Base-by-base conservation (phyloP, 1,284 basidiomycete genomes). In the Leccinum pachyderme region DNA sequence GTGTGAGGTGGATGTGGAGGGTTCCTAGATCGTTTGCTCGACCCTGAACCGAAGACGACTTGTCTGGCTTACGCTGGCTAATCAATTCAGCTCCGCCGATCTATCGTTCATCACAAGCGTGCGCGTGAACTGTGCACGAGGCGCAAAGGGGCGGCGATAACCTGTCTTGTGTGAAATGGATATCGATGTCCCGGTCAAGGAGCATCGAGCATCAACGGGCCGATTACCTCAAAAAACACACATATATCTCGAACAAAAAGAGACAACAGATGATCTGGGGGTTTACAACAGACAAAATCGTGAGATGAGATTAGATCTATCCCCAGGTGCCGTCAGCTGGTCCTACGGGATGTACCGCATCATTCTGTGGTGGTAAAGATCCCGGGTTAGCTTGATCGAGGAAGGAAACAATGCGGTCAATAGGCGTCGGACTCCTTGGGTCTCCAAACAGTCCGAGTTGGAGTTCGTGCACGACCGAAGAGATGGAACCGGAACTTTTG, bases 381-480 rank as follows among this genome's bases (percentile, higher is more conserved):
- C 63, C 52, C 0, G 66, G 57, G 28, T 56, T 69, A 5, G 57
- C 53, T 47, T 69, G 69, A 56, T 71, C 66, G 43, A 68, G 61
- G 27, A 71, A 33, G n/a, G 64, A 66, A 7, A 68, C 58, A 39
- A 71, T 58, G 53, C 65, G 63, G 39, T 65, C 56, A 29, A 69
- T 55, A 13, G 62, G 56, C 1, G 66, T 54, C 37, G 61, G 58
- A 28, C 64, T 70, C 43, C 53, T 59, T 27, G 61, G 62, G 25
- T 71, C 64, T 4, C 59, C 61, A 47, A 66, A 64, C 28, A 68
- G n/a, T 0, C 64, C 66, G 37, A 69, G 37, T 31, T 60, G 58
- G 9, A 71, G 41, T 52, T 65, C 58, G 43, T 71, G 68, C 2
- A 66, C 49, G 55, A 71, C 54, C 29, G 69, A 71, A 31, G 68